phyloP scores from a whole-genome alignment of 805 yeast genomes.

The Hanseniaspora mollemarum region DNA sequence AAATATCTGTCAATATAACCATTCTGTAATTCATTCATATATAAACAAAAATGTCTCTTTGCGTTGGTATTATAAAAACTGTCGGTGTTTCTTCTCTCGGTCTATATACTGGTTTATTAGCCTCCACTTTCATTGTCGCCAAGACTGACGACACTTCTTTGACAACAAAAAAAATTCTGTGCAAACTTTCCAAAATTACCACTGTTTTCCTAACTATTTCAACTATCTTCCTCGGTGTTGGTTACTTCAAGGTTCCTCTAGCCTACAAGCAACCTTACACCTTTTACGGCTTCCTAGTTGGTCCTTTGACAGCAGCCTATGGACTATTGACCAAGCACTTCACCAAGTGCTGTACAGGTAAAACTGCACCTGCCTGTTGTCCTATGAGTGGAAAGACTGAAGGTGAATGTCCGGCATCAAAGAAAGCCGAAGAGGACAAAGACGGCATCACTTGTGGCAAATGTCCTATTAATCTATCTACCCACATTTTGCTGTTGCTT shows the following conservation, averaged over 20 bases:
- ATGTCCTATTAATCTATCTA: constrained; percentile 13
- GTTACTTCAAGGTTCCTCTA: constrained; percentile 46
- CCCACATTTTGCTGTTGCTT: constrained; percentile 18
- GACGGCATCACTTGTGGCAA: background rate
- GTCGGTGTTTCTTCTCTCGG: constrained; percentile 60
- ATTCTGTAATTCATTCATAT: background rate
- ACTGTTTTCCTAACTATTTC: constrained; percentile 38
- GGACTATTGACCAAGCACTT: constrained; percentile 3
- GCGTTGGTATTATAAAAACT: constrained; percentile 47
- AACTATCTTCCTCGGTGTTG: constrained; percentile 40
- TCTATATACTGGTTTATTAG: constrained; percentile 40
- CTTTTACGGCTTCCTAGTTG: constrained; percentile 41
- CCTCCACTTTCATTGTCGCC: constrained; percentile 30
- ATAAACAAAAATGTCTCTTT: constrained; percentile 36
- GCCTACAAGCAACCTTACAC: constrained; percentile 61
- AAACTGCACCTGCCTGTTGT: background rate
- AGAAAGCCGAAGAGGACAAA: background rate
- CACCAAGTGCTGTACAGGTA: constrained; percentile 16
- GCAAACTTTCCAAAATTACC: constrained; percentile 25
- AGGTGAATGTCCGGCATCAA: constrained; percentile 19
- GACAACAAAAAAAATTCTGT: constrained; percentile 15
- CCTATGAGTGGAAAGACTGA: constrained; percentile 14
- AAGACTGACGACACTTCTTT: constrained; percentile 19
- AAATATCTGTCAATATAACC: background rate
- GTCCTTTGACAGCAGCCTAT: constrained; percentile 8